phyloP scores from a whole-genome alignment of 441 rosid genomes.

The Iberis amara region DNA sequence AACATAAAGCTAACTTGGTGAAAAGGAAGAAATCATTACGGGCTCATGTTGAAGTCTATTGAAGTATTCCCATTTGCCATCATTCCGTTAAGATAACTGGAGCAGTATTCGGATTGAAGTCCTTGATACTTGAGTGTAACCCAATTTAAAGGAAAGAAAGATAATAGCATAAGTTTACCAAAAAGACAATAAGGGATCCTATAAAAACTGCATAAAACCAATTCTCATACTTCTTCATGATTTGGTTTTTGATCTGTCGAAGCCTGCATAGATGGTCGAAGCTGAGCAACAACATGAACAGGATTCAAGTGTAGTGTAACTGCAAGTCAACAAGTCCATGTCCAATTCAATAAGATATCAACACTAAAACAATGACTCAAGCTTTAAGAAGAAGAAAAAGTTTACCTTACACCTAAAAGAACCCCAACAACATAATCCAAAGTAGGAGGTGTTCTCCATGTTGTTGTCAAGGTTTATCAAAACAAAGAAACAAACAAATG shows the following conservation, averaged over 20 bases:
- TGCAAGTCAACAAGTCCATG: slow-evolving; percentile 40
- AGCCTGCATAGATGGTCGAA: slow-evolving; percentile 60
- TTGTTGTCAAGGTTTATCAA: slow-evolving; percentile 50
- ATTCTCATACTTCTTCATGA: slow-evolving; percentile 47
- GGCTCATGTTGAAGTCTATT: slow-evolving; percentile 62
- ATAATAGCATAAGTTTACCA: slow-evolving; percentile 16
- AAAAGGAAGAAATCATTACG: slow-evolving; percentile 33
- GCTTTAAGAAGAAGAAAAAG: slow-evolving; percentile 6
- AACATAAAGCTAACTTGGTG: no score
- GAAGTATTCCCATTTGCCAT: slow-evolving; percentile 43
- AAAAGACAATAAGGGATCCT: neutral
- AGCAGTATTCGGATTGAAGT: no score
- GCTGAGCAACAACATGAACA: slow-evolving; percentile 75
- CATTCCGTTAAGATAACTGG: slow-evolving; percentile 55
- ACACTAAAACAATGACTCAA: slow-evolving; percentile 4
- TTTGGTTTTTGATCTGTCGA: slow-evolving; percentile 38
- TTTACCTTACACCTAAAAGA: slow-evolving; percentile 63
- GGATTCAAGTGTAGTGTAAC: slow-evolving; percentile 86
- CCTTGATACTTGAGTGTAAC: slow-evolving; percentile 68
- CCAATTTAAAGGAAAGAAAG: slow-evolving; percentile 42
- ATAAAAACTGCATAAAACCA: slow-evolving; percentile 5
- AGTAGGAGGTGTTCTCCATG: slow-evolving; percentile 43
- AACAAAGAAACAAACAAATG: neutral
- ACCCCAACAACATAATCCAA: slow-evolving; percentile 67
- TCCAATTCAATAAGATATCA: slow-evolving; percentile 13